Conservation (phyloP, 352 stramenopile genomes). For the Bremia lactucae region DNA sequence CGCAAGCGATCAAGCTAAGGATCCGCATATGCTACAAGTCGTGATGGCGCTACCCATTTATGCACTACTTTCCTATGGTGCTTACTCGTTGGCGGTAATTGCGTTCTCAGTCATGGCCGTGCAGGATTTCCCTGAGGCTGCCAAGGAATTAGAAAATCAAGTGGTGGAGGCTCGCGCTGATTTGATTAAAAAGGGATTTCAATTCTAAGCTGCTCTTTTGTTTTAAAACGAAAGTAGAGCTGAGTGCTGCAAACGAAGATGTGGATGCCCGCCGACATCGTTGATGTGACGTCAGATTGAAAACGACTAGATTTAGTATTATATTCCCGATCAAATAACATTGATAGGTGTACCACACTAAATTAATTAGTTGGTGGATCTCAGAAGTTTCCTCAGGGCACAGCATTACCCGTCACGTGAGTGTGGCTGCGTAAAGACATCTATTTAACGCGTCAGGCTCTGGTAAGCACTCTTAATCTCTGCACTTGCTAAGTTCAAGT, state of each 20-base stretch:
- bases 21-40: conserved; percentile 38
- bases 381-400: conserved; percentile 13
- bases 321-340: background rate
- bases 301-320: too few species aligned
- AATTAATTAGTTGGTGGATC: conserved; percentile 21
- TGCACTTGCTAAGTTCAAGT: background rate
- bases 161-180: conserved; percentile 56
- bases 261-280: too few species aligned
- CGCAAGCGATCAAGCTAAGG: conserved; percentile 15
- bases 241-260: background rate
- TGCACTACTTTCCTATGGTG: conserved; percentile 55
- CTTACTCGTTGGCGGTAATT: conserved; percentile 60
- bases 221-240: background rate
- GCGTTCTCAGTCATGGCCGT: conserved; percentile 59
- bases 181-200: conserved; percentile 45
- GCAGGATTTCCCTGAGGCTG: conserved; percentile 50
- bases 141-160: conserved; percentile 61
- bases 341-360: background rate
- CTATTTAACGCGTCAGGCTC: too few species aligned
- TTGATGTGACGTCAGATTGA: too few species aligned
- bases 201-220: conserved; percentile 19
- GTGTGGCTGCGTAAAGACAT: conserved; percentile 1
- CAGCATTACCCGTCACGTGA: conserved; percentile 1
- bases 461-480: too few species aligned
- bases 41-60: conserved; percentile 55